Evolutionary conservation across 2,329 filamentous ascomycete genomes (phyloP).

Genomic region (Epichloe sibirici): DNA sequence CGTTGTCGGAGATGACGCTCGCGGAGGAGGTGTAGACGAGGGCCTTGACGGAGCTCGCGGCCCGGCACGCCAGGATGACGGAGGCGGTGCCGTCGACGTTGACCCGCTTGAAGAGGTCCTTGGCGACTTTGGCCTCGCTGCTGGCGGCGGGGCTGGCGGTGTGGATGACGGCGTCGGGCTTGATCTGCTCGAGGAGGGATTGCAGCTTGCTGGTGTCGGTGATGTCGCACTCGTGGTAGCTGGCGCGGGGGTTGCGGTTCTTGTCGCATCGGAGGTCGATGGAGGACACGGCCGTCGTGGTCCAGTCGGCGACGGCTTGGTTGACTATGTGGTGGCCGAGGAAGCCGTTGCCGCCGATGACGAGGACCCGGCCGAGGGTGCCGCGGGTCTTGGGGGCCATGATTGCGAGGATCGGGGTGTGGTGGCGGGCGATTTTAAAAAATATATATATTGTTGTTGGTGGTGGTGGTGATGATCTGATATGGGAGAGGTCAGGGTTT

Average conservation of each 20-base stretch:
- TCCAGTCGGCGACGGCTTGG: conserved; percentile 47
- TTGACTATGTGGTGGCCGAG: conserved; percentile 73
- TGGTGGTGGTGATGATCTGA: too few relatives aligned
- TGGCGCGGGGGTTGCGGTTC: conserved; percentile 48
- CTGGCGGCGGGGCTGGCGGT: conserved; percentile 62
- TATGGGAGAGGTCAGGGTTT: too few relatives aligned
- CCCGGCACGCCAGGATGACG: conserved; percentile 61
- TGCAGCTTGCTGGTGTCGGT: conserved; percentile 51
- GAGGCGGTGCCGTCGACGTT: conserved; percentile 80
- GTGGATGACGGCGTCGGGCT: conserved; percentile 79
- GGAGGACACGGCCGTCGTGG: conserved; percentile 47
- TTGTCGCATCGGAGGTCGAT: conserved; percentile 59
- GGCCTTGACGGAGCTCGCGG: conserved; percentile 46
- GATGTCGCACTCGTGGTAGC: conserved; percentile 69
- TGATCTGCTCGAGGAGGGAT: conserved; percentile 50
- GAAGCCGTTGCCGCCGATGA: conserved; percentile 77
- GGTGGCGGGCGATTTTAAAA: too few relatives aligned
- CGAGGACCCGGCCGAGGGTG: conserved; percentile 56
- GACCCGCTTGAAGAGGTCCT: conserved; percentile 61
- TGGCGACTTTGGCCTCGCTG: conserved; percentile 37
- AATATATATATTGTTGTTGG: too few relatives aligned
- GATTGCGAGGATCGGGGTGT: not conserved
- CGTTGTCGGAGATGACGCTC: conserved; percentile 76
- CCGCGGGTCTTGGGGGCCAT: conserved; percentile 16
- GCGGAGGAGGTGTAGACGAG: conserved; percentile 88